These are phyloP conservation scores for Aquilaria yunnanensis DNA, from an alignment of 345 rosid genomes.

Conservation along the genomic window DNA sequence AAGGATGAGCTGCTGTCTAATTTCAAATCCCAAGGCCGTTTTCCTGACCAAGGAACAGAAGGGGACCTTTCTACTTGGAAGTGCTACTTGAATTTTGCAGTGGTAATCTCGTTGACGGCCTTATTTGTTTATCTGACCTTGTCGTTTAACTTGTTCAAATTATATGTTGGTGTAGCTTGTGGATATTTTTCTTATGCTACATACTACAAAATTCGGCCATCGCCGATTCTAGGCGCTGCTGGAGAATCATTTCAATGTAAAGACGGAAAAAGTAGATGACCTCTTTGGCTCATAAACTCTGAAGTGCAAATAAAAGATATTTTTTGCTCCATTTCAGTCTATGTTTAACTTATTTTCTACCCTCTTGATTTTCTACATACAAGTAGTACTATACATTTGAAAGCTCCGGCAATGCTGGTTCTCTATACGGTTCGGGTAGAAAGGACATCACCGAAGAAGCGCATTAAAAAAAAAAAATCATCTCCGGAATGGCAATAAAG, in stretches of 20 bases:
- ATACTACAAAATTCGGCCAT: constrained; percentile 35
- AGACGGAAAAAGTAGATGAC: constrained; percentile 19
- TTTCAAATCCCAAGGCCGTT: constrained; percentile 52
- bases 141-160: constrained; percentile 41
- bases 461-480: too few relatives aligned
- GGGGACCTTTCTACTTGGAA: constrained; percentile 40
- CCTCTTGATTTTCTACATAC: too few relatives aligned
- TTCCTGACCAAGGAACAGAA: constrained; percentile 44
- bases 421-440: too few relatives aligned
- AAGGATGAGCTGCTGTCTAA: constrained; percentile 59
- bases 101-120: constrained; percentile 46
- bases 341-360: too few relatives aligned
- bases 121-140: constrained; percentile 52
- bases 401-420: too few relatives aligned
- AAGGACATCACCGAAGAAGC: too few relatives aligned
- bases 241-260: constrained; percentile 12
- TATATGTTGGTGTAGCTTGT: constrained; percentile 57
- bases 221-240: constrained; percentile 22
- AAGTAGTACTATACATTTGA: too few relatives aligned
- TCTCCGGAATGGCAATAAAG: too few relatives aligned
- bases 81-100: constrained; percentile 37
- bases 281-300: background rate
- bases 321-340: too few relatives aligned
- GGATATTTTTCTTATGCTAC: constrained; percentile 44
- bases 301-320: too few relatives aligned